Conservation (phyloP, 2,329 filamentous ascomycete species). For the Daldinia eschscholtzii region DNA sequence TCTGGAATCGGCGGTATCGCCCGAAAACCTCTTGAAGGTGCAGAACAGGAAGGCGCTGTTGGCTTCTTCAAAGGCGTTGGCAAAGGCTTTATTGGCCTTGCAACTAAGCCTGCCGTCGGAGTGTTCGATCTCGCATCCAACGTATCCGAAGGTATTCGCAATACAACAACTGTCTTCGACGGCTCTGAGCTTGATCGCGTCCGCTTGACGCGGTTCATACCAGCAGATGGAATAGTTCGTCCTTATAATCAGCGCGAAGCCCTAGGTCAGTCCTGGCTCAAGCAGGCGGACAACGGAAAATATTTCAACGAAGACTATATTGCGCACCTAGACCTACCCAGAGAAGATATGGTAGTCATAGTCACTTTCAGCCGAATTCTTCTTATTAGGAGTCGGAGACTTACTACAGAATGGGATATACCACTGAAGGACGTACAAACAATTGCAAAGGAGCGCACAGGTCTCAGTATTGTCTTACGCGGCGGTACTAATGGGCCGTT, state of each 20-base stretch:
- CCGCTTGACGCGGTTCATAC: constrained; percentile 92
- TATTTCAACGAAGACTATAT: constrained; percentile 99
- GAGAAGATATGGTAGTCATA: constrained; percentile 90
- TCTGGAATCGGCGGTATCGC: constrained; percentile 95
- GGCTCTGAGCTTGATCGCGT: constrained; percentile 94
- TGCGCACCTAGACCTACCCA: constrained; percentile 91
- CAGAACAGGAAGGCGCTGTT: constrained; percentile 91
- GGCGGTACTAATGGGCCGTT: constrained; percentile 95
- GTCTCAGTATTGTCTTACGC: constrained; percentile 87
- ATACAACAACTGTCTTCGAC: constrained; percentile 98
- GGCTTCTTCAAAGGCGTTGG: constrained; percentile 98
- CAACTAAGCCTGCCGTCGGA: constrained; percentile 96
- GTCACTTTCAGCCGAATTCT: constrained; percentile 90
- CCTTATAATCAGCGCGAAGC: constrained; percentile 96
- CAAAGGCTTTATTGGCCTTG: constrained; percentile 92
- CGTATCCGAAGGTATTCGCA: constrained; percentile 95
- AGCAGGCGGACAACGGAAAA: constrained; percentile 96
- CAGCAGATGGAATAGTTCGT: constrained; percentile 90
- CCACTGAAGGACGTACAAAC: constrained; percentile 96
- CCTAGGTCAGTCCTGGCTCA: constrained; percentile 97
- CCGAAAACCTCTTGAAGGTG: constrained; percentile 92
- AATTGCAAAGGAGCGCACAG: constrained; percentile 95
- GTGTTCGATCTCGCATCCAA: constrained; percentile 98
- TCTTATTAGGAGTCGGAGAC: constrained; percentile 86
- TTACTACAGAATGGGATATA: constrained; percentile 95